Percentiles rank a stretch among this genome's conserved stretches.
Evolutionary conservation across 129 eudicot species (phyloP).

Genomic region (Sambucus nigra): DNA sequence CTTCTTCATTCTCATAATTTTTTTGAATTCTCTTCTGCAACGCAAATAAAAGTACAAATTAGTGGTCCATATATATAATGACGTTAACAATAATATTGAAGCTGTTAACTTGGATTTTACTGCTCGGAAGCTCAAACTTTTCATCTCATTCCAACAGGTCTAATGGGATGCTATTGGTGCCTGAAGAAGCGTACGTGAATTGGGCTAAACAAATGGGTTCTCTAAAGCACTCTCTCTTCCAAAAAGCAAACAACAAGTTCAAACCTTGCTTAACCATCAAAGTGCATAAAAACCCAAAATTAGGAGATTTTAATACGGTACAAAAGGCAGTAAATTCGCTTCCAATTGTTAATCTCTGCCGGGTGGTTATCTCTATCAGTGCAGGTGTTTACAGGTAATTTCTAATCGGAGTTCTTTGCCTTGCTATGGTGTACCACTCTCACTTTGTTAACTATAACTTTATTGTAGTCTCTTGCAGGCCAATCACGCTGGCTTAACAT

Average conservation of each 20-base stretch:
- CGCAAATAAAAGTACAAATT: no score
- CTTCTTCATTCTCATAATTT: not conserved
- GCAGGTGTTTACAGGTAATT: constrained; percentile 42
- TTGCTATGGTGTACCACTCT: no score
- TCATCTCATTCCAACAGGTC: constrained; percentile 2
- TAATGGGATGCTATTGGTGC: constrained; percentile 6
- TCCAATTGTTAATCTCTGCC: constrained; percentile 29
- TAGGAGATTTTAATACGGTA: constrained; percentile 28
- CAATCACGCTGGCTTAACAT: no score
- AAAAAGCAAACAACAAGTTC: constrained; percentile 30
- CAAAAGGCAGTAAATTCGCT: constrained; percentile 32
- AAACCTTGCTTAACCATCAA: constrained; percentile 35
- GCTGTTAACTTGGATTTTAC: constrained; percentile 11
- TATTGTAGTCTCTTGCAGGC: no score
- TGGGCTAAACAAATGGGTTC: constrained; percentile 25
- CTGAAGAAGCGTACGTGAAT: constrained; percentile 19
- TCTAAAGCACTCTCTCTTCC: constrained; percentile 21
- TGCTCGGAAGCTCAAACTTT: constrained; percentile 6
- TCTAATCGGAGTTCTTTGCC: not conserved
- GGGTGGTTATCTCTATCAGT: constrained; percentile 38
- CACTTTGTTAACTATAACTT: no score
- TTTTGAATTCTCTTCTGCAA: no score
- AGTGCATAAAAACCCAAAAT: constrained; percentile 28
- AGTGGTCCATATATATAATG: not conserved
- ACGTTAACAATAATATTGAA: constrained; percentile 5